Conservation (phyloP, 441 rosid species). For the Omphalea diandra region DNA sequence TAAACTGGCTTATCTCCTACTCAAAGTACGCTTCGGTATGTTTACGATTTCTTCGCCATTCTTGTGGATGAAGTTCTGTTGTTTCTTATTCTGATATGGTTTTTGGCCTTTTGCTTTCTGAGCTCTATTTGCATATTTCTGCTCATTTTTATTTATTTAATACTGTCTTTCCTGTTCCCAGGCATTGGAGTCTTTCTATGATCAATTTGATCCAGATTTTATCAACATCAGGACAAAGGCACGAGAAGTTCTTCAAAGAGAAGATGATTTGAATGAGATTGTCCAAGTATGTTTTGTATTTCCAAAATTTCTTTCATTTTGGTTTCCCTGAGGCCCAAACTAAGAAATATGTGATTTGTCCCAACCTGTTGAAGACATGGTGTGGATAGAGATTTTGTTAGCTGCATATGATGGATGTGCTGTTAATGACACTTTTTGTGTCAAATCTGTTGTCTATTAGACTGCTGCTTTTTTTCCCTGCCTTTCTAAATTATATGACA, state of each 20-base stretch:
- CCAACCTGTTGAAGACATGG: conserved; percentile 1
- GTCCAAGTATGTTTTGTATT: conserved; percentile 66
- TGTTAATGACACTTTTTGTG: not conserved
- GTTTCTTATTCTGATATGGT: not conserved
- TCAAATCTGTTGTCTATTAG: not conserved
- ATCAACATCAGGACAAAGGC: conserved; percentile 98
- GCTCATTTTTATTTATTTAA: conserved; percentile 12
- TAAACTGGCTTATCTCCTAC: conserved; percentile 98
- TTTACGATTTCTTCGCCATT: conserved; percentile 11
- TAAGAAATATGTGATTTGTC: not conserved
- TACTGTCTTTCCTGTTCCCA: conserved; percentile 31
- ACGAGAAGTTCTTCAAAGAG: conserved; percentile 97
- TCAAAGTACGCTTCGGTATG: conserved; percentile 92
- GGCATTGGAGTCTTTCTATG: conserved; percentile 98
- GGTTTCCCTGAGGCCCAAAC: not conserved
- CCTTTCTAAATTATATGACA: not conserved
- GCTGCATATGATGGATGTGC: not conserved
- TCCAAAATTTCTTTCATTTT: not conserved
- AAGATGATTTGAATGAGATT: conserved; percentile 98
- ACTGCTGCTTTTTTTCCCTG: not conserved
- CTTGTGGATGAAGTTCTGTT: not conserved
- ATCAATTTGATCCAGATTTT: conserved; percentile 94
- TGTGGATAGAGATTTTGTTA: not conserved
- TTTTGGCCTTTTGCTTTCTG: not conserved
- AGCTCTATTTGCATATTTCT: not conserved